phyloP scores from a whole-genome alignment of 2,329 filamentous ascomycete species.

The Colletotrichum sp. region DNA sequence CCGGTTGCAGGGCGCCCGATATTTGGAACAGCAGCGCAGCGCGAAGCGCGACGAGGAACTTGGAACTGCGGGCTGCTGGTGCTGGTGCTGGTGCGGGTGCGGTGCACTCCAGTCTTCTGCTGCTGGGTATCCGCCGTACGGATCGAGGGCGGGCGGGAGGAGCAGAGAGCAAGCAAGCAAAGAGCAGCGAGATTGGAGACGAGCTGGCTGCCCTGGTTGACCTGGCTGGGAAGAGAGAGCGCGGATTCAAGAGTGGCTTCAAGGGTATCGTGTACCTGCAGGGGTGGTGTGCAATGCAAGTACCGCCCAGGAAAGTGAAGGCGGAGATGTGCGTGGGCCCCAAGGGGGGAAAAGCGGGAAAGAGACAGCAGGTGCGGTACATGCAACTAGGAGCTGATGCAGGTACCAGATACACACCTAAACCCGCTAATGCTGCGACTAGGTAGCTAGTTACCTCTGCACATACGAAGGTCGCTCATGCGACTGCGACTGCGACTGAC shows the following conservation, averaged over 20 bases:
- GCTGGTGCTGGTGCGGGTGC: not conserved
- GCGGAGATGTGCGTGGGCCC: conserved; percentile 20
- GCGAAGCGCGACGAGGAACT: conserved; percentile 4
- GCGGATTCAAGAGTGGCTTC: not conserved
- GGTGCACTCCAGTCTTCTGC: not conserved
- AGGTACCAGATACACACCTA: conserved; percentile 20
- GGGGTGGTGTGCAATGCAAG: conserved; percentile 10
- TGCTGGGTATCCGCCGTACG: not conserved
- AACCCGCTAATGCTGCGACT: conserved; percentile 15
- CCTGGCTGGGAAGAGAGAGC: not conserved
- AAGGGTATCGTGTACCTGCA: conserved; percentile 19
- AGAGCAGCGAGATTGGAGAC: not conserved
- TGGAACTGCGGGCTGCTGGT: not conserved
- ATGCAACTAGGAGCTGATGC: conserved; percentile 16
- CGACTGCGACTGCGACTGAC: not conserved
- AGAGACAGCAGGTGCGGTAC: conserved; percentile 15
- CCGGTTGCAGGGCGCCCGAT: conserved; percentile 18
- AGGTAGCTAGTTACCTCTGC: not conserved
- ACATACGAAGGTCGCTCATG: not conserved
- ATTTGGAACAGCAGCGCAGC: conserved; percentile 17
- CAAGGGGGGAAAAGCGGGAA: conserved; percentile 9
- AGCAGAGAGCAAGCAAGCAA: not conserved
- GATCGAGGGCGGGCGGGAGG: not conserved
- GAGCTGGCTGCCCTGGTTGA: not conserved
- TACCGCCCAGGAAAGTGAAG: conserved; percentile 17